Evolutionary conservation across 1,284 basidiomycete species (phyloP), one percentile per base, ranked within the genome.

Genomic region (Meripilus lineatus): DNA sequence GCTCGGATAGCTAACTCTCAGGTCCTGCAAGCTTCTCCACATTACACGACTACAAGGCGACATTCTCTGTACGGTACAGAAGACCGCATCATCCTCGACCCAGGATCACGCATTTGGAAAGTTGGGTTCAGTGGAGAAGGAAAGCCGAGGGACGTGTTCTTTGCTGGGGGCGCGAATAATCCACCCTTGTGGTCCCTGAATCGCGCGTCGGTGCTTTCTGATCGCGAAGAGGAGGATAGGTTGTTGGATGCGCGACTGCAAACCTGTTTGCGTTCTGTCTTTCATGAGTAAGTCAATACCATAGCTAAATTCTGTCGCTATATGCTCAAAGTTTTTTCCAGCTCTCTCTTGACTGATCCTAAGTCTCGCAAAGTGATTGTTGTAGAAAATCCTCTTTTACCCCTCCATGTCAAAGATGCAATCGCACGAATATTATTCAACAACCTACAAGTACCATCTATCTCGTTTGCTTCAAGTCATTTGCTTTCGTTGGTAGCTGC

Each of bases 331-430:
- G 38, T 40, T 50, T 42, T 48, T 46, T 46, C 58, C 51, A 94
- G 93, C 57, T 87, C 91, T 45, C 75, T 99, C 36, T 75, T 97
- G 63, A 88, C 89, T 49, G 96, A 98, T 60, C 88, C 94, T 0
- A 95, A 93, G 63, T 84, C 90, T 26, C 79, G 95, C 39, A 96
- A 95, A 63, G 85, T 99, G 45, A 89, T 98, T 40, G 59, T 99
- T 21, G 72, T 95, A 5, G 94, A 98, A 64, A 88, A 92, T 59
- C 89, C 95, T 0, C 69, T 96, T 38, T 69, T 96, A 10, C 90
- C 94, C 1, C 66, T 89, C 2, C 77, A 84, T 49, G 81, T 97
- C 58, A 96, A 96, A 64, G 89, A 94, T 38, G 81, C 81, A 50
- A 77, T 99, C 38, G 90, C 91, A 4, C 77, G 81, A 40, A 81